Conservation (phyloP, 108 stramenopile genomes). For the Cyclostephanos invisitatus region DNA sequence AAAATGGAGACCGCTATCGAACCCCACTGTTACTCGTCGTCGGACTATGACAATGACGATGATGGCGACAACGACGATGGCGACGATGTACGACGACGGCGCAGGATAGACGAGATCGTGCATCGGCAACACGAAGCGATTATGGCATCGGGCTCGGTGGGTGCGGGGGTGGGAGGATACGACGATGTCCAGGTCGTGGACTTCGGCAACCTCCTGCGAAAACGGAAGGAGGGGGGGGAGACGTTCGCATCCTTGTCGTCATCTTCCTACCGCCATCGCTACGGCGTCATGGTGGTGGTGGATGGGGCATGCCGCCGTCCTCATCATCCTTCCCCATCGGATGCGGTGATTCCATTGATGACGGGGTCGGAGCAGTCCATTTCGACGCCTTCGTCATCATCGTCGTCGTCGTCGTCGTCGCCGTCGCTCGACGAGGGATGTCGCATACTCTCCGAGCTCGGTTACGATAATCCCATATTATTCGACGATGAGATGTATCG, state of each 20-base stretch:
- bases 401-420: not conserved
- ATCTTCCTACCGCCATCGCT: too few relatives aligned
- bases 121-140: too few relatives aligned
- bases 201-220: conserved; percentile 9
- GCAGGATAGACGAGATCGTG: not conserved
- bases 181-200: conserved; percentile 11
- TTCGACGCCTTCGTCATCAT: too few relatives aligned
- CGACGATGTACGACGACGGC: not conserved
- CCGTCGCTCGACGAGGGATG: too few relatives aligned
- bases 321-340: not conserved
- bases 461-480: conserved; percentile 14
- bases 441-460: not conserved
- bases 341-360: conserved; percentile 3
- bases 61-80: not conserved
- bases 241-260: too few relatives aligned
- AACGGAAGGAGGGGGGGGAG: not conserved
- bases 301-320: not conserved
- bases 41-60: conserved; percentile 1
- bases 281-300: too few relatives aligned
- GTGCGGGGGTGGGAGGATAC: too few relatives aligned
- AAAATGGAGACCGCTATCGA: too few relatives aligned
- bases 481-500: not conserved
- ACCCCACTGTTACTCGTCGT: not conserved
- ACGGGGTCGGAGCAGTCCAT: too few relatives aligned
- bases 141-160: too few relatives aligned